Conservation (phyloP, 441 rosid species). For the Pelargonium fulgidum region DNA sequence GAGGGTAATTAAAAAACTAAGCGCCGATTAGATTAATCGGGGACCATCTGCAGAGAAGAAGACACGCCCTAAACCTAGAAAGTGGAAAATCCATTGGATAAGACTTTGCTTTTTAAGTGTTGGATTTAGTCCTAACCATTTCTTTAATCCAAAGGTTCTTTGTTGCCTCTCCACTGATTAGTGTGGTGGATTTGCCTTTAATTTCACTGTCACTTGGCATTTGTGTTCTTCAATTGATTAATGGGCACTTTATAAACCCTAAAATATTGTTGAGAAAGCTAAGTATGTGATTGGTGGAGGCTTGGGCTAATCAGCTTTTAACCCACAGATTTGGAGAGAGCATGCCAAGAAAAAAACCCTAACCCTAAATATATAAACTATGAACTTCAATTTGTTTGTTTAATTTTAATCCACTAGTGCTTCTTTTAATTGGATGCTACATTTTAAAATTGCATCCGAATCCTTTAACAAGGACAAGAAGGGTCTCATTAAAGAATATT, state of each 20-base stretch:
- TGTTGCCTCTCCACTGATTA: conserved; percentile 37
- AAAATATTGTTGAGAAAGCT: no score
- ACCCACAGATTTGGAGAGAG: no score
- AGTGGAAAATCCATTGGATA: conserved; percentile 36
- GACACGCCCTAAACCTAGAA: conserved; percentile 38
- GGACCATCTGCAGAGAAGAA: conserved; percentile 22
- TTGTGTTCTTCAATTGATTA: not conserved
- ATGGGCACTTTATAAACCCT: not conserved
- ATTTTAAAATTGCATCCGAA: no score
- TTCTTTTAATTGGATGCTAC: not conserved
- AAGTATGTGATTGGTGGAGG: no score
- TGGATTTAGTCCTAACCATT: conserved; percentile 14
- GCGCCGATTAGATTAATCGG: conserved; percentile 21
- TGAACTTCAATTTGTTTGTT: no score
- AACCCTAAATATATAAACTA: not conserved
- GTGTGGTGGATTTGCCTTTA: conserved; percentile 30
- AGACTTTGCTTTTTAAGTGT: conserved; percentile 23
- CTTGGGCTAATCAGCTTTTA: no score
- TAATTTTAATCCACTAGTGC: not conserved
- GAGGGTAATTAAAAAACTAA: not conserved
- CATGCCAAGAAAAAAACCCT: not conserved
- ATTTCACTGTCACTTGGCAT: not conserved
- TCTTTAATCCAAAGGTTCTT: conserved; percentile 10
- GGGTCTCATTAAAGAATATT: not conserved
- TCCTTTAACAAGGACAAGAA: not conserved